These are phyloP conservation scores for Cutaneotrichosporon sp. DNA, from an alignment of 1,284 basidiomycete species.

Conservation along the genomic window DNA sequence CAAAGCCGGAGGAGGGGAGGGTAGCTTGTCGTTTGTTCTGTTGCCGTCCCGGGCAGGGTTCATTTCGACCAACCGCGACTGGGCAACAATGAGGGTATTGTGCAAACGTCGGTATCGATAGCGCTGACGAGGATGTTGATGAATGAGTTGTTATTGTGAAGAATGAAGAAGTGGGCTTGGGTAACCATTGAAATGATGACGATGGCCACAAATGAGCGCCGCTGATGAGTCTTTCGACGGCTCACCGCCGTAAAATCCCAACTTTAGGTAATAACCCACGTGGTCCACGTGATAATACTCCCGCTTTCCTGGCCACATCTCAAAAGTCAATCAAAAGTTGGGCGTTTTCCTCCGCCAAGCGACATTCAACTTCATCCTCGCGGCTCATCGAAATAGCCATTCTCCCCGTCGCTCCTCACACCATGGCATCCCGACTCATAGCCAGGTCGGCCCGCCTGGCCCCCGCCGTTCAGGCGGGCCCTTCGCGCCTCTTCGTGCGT, in stretches of 20 bases:
- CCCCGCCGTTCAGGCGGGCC: constrained; percentile 14
- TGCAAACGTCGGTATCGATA: too few relatives aligned
- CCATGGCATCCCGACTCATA: constrained; percentile 13
- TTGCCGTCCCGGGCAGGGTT: constrained; percentile 6
- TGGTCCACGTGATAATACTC: background rate
- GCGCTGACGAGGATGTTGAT: background rate
- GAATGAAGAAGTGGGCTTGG: too few relatives aligned
- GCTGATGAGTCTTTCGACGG: too few relatives aligned
- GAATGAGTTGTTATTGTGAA: background rate
- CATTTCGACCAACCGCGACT: constrained; percentile 14
- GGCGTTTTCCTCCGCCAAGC: constrained; percentile 3
- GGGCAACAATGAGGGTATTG: too few relatives aligned
- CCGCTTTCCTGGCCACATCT: background rate
- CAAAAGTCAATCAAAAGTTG: constrained; percentile 2
- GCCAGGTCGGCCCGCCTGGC: constrained; percentile 16
- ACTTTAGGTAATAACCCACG: background rate
- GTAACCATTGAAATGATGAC: too few relatives aligned
- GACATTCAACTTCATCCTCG: background rate
- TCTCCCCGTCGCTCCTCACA: constrained; percentile 3
- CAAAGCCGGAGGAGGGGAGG: background rate
- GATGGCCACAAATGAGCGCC: too few relatives aligned
- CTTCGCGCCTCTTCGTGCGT: constrained; percentile 16
- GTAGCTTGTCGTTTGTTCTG: too few relatives aligned
- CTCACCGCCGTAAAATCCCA: background rate
- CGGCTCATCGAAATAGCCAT: background rate